phyloP scores from a whole-genome alignment of 1,284 basidiomycete genomes.

The Trichosporon faecale region DNA sequence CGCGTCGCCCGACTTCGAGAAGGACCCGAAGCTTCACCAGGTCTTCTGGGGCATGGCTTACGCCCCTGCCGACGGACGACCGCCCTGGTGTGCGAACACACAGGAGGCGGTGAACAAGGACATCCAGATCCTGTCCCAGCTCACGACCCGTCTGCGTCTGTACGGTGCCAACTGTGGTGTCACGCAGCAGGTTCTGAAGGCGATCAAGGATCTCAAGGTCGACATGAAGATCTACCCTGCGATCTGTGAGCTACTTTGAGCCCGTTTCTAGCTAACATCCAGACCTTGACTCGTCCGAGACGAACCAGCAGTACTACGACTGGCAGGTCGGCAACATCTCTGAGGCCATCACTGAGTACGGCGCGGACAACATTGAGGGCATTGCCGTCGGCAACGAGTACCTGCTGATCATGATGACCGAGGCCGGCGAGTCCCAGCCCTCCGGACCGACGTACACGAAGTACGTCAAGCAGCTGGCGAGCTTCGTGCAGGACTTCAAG shows the following conservation, averaged over 20 bases:
- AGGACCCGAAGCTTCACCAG: slow-evolving; percentile 61
- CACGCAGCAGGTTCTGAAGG: slow-evolving; percentile 62
- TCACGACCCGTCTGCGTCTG: slow-evolving; percentile 47
- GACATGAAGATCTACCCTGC: slow-evolving; percentile 82
- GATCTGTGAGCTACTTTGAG: slow-evolving; percentile 59
- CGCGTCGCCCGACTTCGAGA: slow-evolving; percentile 63
- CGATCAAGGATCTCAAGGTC: slow-evolving; percentile 82
- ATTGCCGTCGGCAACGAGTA: slow-evolving; percentile 62
- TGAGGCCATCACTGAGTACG: slow-evolving; percentile 66
- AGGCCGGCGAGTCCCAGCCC: slow-evolving; percentile 30
- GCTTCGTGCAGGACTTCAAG: slow-evolving; percentile 63
- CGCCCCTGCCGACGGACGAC: slow-evolving; percentile 56
- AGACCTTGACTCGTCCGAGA: slow-evolving; percentile 54
- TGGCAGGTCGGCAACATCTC: slow-evolving; percentile 68
- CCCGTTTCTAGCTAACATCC: slow-evolving; percentile 12
- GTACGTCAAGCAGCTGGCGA: slow-evolving; percentile 58
- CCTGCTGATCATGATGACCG: slow-evolving; percentile 64
- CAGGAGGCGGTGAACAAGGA: slow-evolving; percentile 49
- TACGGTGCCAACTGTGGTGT: slow-evolving; percentile 57
- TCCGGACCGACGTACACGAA: slow-evolving; percentile 34
- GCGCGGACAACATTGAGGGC: slow-evolving; percentile 71
- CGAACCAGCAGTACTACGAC: slow-evolving; percentile 57
- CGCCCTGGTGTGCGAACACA: slow-evolving; percentile 3
- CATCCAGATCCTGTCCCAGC: slow-evolving; percentile 51
- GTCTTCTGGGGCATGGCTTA: slow-evolving; percentile 72